Conservation (phyloP, 2,329 filamentous ascomycete species). For the Sordariomycetes sp. region DNA sequence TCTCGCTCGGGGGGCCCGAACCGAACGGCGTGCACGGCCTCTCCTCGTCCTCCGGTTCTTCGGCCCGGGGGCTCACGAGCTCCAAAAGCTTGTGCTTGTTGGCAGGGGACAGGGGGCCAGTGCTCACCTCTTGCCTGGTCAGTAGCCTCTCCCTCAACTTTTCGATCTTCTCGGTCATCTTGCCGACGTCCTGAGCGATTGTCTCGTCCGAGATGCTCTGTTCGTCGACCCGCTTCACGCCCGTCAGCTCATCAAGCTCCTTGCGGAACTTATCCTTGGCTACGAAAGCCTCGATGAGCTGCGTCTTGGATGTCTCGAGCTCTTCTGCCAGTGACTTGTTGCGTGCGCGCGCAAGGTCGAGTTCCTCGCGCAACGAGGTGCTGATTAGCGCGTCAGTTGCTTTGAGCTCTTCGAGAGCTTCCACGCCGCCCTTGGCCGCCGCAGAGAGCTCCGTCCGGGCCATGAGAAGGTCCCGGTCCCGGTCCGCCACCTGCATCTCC, state of each 20-base stretch:
- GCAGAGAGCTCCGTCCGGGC: slow-evolving; percentile 42
- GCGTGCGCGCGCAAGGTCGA: slow-evolving; percentile 42
- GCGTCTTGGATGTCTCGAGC: slow-evolving; percentile 45
- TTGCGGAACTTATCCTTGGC: slow-evolving; percentile 50
- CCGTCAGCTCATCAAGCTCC: slow-evolving; percentile 33
- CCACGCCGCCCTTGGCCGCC: slow-evolving; percentile 40
- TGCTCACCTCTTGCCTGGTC: slow-evolving; percentile 43
- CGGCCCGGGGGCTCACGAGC: too few species aligned
- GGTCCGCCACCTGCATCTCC: slow-evolving; percentile 36
- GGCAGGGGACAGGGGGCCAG: too few species aligned
- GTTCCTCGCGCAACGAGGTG: slow-evolving; percentile 45
- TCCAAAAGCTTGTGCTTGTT: not conserved
- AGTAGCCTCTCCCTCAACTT: slow-evolving; percentile 44
- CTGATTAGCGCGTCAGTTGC: slow-evolving; percentile 48
- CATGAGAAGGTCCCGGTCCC: slow-evolving; percentile 43
- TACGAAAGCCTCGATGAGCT: slow-evolving; percentile 48
- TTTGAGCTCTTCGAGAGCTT: slow-evolving; percentile 48
- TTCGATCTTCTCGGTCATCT: slow-evolving; percentile 41
- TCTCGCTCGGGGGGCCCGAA: not conserved
- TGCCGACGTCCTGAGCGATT: slow-evolving; percentile 24
- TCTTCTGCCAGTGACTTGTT: slow-evolving; percentile 37
- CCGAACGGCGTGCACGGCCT: not conserved
- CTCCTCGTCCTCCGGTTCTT: not conserved
- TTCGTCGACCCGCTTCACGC: slow-evolving; percentile 22
- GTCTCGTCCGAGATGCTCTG: slow-evolving; percentile 21